phyloP scores from a whole-genome alignment of 768 basidiomycete species.

The Macrolepiota fuliginosa region DNA sequence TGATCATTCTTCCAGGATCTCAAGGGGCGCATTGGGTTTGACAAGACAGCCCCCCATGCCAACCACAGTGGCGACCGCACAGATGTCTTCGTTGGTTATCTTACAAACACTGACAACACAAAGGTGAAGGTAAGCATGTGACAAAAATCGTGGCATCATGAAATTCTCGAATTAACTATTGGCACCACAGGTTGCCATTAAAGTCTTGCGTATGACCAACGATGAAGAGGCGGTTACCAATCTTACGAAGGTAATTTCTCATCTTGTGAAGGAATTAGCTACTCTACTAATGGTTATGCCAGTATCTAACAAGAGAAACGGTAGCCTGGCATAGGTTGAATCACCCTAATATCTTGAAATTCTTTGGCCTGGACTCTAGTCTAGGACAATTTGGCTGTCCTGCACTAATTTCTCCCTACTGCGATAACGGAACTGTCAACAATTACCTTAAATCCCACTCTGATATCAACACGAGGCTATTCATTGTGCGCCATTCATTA shows the following conservation, averaged over 20 bases:
- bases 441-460: not conserved
- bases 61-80: not conserved
- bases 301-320: conserved; percentile 18
- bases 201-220: conserved; percentile 14
- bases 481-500: conserved; percentile 6
- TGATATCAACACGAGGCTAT: not conserved
- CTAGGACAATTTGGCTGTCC: not conserved
- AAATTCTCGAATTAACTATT: not conserved
- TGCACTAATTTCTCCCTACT: conserved; percentile 3
- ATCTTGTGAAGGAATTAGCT: not conserved
- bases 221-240: not conserved
- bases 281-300: not conserved
- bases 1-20: not conserved
- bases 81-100: not conserved
- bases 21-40: not conserved
- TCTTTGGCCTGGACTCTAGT: conserved; percentile 12
- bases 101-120: not conserved
- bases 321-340: conserved; percentile 14
- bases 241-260: not conserved
- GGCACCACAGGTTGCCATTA: conserved; percentile 17
- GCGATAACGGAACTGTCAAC: not conserved
- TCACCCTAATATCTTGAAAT: conserved; percentile 17
- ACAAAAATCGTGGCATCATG: not conserved
- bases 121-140: not conserved
- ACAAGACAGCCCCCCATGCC: not conserved